Percentiles rank a stretch among this genome's conserved stretches.
Conservation (phyloP, 2,329 filamentous ascomycete genomes). For the Fusarium nodosum region DNA sequence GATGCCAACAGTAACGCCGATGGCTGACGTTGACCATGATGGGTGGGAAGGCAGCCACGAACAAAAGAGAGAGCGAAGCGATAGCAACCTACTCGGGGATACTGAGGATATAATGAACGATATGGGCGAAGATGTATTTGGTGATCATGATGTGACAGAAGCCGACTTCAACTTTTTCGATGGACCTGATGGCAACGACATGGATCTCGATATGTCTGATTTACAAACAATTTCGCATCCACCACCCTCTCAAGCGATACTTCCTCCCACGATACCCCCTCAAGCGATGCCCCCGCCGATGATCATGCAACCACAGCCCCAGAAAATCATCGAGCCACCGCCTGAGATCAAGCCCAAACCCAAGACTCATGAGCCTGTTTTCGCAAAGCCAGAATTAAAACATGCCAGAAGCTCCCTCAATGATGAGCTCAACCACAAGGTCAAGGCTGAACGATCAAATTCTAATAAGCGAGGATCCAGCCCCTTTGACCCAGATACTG, state of each 20-base stretch:
- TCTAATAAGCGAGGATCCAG: conserved; percentile 66
- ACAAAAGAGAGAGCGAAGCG: conserved; percentile 60
- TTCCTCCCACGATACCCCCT: not conserved
- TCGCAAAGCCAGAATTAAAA: conserved; percentile 71
- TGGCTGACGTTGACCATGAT: conserved; percentile 46
- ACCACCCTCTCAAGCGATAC: not conserved
- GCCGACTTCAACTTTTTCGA: conserved; percentile 90
- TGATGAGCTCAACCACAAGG: conserved; percentile 56
- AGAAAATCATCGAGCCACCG: conserved; percentile 28
- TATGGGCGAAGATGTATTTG: conserved; percentile 77
- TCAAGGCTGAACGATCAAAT: conserved; percentile 51
- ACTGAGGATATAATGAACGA: conserved; percentile 76
- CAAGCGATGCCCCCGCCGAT: conserved; percentile 19
- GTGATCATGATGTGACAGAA: conserved; percentile 81
- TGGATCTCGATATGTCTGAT: conserved; percentile 54
- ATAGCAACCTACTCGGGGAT: conserved; percentile 60
- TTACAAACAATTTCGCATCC: conserved; percentile 24
- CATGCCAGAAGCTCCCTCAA: conserved; percentile 68
- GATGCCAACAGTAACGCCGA: conserved; percentile 40
- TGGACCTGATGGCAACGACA: conserved; percentile 59
- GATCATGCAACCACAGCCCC: conserved; percentile 32
- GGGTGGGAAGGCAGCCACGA: conserved; percentile 57
- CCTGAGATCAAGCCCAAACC: conserved; percentile 34
- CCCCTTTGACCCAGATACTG: conserved; percentile 69
- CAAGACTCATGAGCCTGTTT: conserved; percentile 56